Conservation (phyloP, 2,329 filamentous ascomycete genomes). For the Bimuria novae-zelandiae region DNA sequence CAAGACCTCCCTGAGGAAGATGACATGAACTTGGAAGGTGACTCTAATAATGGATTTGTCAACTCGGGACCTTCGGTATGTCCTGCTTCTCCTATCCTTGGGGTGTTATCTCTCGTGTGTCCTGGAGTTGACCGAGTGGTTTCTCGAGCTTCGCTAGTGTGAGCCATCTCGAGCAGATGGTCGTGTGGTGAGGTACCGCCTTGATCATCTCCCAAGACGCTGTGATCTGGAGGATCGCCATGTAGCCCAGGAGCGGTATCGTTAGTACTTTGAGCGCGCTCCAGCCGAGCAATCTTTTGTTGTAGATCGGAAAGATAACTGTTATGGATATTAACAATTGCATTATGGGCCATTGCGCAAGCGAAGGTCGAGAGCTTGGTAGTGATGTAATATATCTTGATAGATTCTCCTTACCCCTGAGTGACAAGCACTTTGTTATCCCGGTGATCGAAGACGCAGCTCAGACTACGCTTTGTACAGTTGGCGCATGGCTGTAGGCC, state of each 20-base stretch:
- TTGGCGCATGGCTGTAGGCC: conserved; percentile 37
- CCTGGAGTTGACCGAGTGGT: conserved; percentile 19
- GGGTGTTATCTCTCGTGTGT: conserved; percentile 25
- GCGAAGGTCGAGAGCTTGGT: no score
- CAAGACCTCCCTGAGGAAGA: conserved; percentile 29
- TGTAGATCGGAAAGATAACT: conserved; percentile 36
- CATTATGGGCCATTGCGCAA: neutral
- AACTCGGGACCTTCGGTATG: conserved; percentile 25
- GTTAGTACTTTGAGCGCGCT: conserved; percentile 12
- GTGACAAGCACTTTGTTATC: conserved; percentile 40
- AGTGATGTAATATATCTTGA: no score
- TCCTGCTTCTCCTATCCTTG: conserved; percentile 20
- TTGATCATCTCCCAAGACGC: conserved; percentile 1
- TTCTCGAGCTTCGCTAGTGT: conserved; percentile 21
- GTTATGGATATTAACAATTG: neutral
- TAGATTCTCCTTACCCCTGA: conserved; percentile 30
- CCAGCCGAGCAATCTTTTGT: conserved; percentile 26
- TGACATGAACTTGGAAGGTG: conserved; percentile 33
- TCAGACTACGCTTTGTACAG: conserved; percentile 32
- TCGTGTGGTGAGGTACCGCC: conserved; percentile 12
- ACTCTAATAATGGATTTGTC: conserved; percentile 31
- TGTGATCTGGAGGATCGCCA: conserved; percentile 3
- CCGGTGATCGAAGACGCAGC: conserved; percentile 36
- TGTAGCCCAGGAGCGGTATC: neutral
- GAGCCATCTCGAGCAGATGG: conserved; percentile 6